Conservation (phyloP, 148 eudicot species). For the Heliosperma pusillum region DNA sequence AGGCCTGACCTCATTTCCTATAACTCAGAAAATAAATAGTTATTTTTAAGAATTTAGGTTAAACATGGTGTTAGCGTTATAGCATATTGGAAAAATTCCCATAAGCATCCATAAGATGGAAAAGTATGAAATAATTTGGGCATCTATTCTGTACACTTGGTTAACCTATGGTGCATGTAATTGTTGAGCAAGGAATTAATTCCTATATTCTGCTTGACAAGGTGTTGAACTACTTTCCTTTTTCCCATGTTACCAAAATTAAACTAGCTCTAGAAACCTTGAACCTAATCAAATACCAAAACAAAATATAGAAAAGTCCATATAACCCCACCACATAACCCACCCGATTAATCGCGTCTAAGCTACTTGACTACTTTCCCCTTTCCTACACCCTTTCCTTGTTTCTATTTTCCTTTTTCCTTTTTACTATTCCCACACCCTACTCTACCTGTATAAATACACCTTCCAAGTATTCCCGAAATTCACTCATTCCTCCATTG, state of each 20-base stretch:
- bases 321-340: not conserved
- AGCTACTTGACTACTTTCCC: not conserved
- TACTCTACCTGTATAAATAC: not conserved
- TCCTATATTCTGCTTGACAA: not conserved
- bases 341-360: slow-evolving; percentile 24
- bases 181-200: not conserved
- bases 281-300: no score
- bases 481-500: not conserved
- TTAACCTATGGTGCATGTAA: not conserved
- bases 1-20: no score
- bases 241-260: not conserved
- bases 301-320: slow-evolving; percentile 3
- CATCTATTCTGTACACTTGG: not conserved
- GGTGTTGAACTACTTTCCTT: no score
- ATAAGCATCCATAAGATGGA: no score
- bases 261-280: not conserved
- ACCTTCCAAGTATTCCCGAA: not conserved
- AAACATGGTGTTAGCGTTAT: no score
- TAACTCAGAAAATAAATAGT: no score
- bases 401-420: not conserved
- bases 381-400: slow-evolving; percentile 4
- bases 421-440: no score
- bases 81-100: no score
- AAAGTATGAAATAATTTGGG: not conserved
- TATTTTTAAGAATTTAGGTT: no score